A percentile compares a stretch with the other conserved stretches of the same genome.
These are phyloP conservation scores for Aspergillus sp. DNA, from an alignment of 2,329 filamentous ascomycete species.

Conservation along the genomic window DNA sequence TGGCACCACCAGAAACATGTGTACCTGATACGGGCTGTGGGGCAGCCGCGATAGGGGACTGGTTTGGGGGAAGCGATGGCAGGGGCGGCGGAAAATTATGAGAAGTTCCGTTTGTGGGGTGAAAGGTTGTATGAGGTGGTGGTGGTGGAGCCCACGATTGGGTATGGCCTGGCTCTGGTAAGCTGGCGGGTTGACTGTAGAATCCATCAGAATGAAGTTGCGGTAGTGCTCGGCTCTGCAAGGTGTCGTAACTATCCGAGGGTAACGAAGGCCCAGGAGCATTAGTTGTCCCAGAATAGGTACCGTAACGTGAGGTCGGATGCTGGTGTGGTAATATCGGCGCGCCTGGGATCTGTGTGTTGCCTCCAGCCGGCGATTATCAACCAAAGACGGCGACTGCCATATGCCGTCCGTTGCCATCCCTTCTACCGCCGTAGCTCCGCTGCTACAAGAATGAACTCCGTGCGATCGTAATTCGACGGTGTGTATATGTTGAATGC, in stretches of 20 bases:
- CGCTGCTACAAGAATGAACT: too few species aligned
- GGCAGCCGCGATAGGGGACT: slow-evolving; percentile 30
- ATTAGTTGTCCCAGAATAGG: too few species aligned
- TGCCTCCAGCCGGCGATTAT: too few species aligned
- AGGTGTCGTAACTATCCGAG: slow-evolving; percentile 29
- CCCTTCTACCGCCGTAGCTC: too few species aligned
- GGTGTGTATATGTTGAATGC: too few species aligned
- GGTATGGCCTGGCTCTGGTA: slow-evolving; percentile 31
- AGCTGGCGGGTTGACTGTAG: slow-evolving; percentile 32
- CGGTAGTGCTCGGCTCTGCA: slow-evolving; percentile 35
- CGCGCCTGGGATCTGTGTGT: slow-evolving; percentile 24
- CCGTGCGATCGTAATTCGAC: too few species aligned
- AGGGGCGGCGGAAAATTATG: slow-evolving; percentile 31
- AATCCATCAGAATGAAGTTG: slow-evolving; percentile 34
- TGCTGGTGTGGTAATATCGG: slow-evolving; percentile 29
- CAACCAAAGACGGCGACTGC: too few species aligned
- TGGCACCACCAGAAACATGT: too few species aligned
- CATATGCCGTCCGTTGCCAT: too few species aligned
- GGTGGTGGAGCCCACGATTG: slow-evolving; percentile 27
- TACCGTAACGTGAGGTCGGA: too few species aligned
- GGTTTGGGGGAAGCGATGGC: slow-evolving; percentile 32
- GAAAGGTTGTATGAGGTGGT: slow-evolving; percentile 29
- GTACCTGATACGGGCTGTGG: slow-evolving; percentile 28
- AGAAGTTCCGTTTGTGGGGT: slow-evolving; percentile 22
- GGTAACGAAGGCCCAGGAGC: slow-evolving; percentile 28